Percentiles rank a stretch among this genome's conserved stretches.
These are phyloP conservation scores for Evansstolkia leycettana DNA, from an alignment of 495 filamentous ascomycete genomes.

Conservation along the genomic window DNA sequence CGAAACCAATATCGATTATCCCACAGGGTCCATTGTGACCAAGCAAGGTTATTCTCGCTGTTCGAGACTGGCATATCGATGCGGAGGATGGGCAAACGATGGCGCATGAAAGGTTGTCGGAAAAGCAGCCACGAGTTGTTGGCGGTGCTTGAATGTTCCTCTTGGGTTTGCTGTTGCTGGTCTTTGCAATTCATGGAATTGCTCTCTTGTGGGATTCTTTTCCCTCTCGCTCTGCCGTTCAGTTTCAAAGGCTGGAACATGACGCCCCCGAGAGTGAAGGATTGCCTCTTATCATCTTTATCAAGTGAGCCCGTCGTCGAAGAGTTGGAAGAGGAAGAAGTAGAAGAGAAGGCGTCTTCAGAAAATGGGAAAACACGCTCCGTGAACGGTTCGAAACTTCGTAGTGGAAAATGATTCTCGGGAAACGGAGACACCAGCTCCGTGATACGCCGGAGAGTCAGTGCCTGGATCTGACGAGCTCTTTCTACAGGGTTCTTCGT, in stretches of 20 bases:
- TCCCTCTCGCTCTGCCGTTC: not conserved
- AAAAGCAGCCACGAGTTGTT: conserved; percentile 32
- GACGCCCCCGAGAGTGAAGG: conserved; percentile 43
- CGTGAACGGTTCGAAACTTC: conserved; percentile 19
- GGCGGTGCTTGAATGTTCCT: conserved; percentile 1
- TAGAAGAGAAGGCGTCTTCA: too few relatives aligned
- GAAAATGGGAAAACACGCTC: conserved; percentile 12
- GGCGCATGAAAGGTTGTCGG: conserved; percentile 35
- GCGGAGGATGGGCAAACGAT: conserved; percentile 8
- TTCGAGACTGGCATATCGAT: conserved; percentile 4
- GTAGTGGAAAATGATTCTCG: conserved; percentile 23
- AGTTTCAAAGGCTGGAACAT: conserved; percentile 36
- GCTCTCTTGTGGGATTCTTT: too few relatives aligned
- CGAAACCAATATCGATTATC: conserved; percentile 81
- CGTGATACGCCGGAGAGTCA: conserved; percentile 30
- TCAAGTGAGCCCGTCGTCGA: too few relatives aligned
- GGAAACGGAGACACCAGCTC: conserved; percentile 30
- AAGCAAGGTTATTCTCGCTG: not conserved
- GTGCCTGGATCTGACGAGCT: conserved; percentile 14
- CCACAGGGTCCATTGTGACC: conserved; percentile 40
- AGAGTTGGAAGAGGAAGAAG: too few relatives aligned
- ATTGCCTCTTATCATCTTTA: conserved; percentile 9
- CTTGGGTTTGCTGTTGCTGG: too few relatives aligned
- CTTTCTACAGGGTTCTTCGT: conserved; percentile 2
- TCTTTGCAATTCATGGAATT: too few relatives aligned